Percentiles rank a stretch among this genome's conserved stretches.
These are phyloP conservation scores for Viola odorata DNA, from an alignment of 345 rosid genomes.

Conservation along the genomic window DNA sequence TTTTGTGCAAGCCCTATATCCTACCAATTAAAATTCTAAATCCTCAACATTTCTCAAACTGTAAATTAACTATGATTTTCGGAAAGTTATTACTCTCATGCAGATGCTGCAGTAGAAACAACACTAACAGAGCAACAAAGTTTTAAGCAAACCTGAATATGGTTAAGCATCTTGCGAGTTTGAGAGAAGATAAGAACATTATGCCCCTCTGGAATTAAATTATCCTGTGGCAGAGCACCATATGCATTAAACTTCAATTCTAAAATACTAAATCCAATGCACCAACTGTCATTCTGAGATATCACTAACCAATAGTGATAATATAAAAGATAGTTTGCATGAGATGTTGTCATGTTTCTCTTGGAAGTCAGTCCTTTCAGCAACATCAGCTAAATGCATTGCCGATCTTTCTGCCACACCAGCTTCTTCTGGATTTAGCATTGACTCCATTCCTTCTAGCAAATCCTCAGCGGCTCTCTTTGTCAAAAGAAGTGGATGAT, in stretches of 20 bases:
- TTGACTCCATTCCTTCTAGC: constrained; percentile 85
- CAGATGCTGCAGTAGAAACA: too few species aligned
- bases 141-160: constrained; percentile 67
- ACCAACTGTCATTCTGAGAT: constrained; percentile 8
- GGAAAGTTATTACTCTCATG: too few species aligned
- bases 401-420: constrained; percentile 84
- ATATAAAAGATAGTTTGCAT: constrained; percentile 84
- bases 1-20: too few species aligned
- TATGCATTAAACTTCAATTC: constrained; percentile 15
- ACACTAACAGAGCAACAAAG: neutral
- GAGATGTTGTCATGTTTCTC: constrained; percentile 74
- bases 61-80: too few species aligned
- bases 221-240: constrained; percentile 40
- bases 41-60: too few species aligned
- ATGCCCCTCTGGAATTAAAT: constrained; percentile 87
- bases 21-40: too few species aligned
- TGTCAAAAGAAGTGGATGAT: constrained; percentile 70
- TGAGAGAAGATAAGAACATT: constrained; percentile 91
- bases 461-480: constrained; percentile 88
- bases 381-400: constrained; percentile 75
- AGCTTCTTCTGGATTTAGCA: constrained; percentile 65
- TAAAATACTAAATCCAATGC: constrained; percentile 6
- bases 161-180: constrained; percentile 95
- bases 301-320: constrained; percentile 69
- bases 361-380: constrained; percentile 66